These are phyloP conservation scores for Heritiera fomes DNA, from an alignment of 345 rosid species.

Conservation along the genomic window DNA sequence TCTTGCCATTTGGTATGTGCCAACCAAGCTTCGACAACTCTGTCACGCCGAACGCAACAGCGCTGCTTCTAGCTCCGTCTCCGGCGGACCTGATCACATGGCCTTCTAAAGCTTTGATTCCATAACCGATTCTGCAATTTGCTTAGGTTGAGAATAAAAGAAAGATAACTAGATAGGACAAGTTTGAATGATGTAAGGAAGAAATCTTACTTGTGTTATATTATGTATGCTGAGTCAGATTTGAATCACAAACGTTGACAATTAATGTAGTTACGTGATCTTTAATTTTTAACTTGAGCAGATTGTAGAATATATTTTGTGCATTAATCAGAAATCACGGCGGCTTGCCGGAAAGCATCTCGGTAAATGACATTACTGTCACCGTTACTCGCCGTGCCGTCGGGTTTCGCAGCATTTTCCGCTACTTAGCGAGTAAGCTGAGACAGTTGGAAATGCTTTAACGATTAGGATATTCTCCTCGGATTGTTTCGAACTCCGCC, in stretches of 20 bases:
- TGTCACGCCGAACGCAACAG: slow-evolving; percentile 76
- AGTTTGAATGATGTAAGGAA: not conserved
- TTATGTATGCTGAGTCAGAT: not conserved
- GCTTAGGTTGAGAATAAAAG: not conserved
- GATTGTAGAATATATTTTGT: not conserved
- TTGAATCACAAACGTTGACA: not conserved
- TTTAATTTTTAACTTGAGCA: not conserved
- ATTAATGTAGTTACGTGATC: not conserved
- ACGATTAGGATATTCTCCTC: no score
- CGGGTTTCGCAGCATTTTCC: no score
- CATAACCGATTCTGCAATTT: not conserved
- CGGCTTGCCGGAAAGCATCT: no score
- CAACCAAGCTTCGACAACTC: slow-evolving; percentile 93
- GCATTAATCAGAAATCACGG: not conserved
- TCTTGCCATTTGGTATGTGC: slow-evolving; percentile 94
- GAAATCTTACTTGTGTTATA: not conserved
- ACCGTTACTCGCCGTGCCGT: no score
- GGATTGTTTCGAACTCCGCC: no score
- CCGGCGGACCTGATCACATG: slow-evolving; percentile 37
- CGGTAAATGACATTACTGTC: no score
- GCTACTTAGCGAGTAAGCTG: no score
- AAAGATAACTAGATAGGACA: not conserved
- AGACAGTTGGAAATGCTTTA: no score
- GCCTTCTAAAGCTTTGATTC: slow-evolving; percentile 25
- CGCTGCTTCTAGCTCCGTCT: slow-evolving; percentile 49